These are phyloP conservation scores for Nakazawaea populi DNA, from an alignment of 805 yeast species.

Conservation along the genomic window DNA sequence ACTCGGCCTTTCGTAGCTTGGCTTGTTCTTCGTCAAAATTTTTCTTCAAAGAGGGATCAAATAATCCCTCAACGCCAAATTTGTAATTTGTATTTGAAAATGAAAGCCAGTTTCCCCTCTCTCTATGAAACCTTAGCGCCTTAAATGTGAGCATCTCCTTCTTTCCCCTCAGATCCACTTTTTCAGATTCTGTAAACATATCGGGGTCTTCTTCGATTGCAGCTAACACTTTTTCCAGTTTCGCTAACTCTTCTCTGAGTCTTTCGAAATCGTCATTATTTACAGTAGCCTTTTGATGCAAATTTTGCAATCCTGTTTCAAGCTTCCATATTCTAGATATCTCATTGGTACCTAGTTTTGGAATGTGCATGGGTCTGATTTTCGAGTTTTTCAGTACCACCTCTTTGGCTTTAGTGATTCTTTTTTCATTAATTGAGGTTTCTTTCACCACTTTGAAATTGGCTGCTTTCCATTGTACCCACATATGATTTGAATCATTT, in stretches of 20 bases:
- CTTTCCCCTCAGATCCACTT: slow-evolving; percentile 6
- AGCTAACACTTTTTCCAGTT: neutral
- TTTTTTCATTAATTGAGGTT: neutral
- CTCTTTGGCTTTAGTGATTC: neutral
- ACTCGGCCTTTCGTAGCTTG: neutral
- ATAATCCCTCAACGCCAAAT: slow-evolving; percentile 7
- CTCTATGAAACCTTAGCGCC: slow-evolving; percentile 13
- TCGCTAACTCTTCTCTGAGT: slow-evolving; percentile 3
- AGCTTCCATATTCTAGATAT: slow-evolving; percentile 8
- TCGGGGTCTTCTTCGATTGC: slow-evolving; percentile 7
- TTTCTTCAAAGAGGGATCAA: slow-evolving; percentile 3
- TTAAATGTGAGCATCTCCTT: slow-evolving; percentile 9
- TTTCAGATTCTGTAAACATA: slow-evolving; percentile 7
- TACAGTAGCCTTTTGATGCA: neutral
- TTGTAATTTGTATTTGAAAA: slow-evolving; percentile 7
- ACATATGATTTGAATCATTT: slow-evolving; percentile 1
- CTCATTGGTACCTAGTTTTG: slow-evolving; percentile 7
- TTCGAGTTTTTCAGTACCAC: slow-evolving; percentile 3
- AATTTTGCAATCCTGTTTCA: slow-evolving; percentile 4
- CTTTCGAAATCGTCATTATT: neutral
- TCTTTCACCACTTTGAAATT: slow-evolving; percentile 1
- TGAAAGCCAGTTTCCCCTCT: slow-evolving; percentile 6
- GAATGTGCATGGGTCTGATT: slow-evolving; percentile 4
- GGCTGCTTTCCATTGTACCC: slow-evolving; percentile 6
- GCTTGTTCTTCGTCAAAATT: slow-evolving; percentile 1